Evolutionary conservation across 306 rosid genomes (phyloP).

Genomic region (Vicia villosa): DNA sequence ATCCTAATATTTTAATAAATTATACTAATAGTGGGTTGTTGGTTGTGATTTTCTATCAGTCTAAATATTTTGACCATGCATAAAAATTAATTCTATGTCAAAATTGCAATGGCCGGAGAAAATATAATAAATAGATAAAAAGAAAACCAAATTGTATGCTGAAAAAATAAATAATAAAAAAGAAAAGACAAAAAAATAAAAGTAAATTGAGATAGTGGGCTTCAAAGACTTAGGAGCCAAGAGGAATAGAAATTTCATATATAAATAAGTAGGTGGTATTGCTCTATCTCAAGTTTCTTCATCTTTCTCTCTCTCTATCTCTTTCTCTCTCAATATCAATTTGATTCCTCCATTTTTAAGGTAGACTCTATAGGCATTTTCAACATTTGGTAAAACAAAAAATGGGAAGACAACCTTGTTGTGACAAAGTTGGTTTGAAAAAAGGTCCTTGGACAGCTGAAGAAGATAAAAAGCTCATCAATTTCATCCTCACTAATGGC

Average conservation of each 20-base stretch:
- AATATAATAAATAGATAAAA: not conserved
- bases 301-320: constrained; percentile 18
- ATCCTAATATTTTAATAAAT: no score
- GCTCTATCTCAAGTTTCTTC: constrained; percentile 31
- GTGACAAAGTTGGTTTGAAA: constrained; percentile 98
- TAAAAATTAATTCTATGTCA: not conserved
- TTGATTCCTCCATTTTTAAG: constrained; percentile 22
- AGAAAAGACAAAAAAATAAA: not conserved
- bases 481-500: constrained; percentile 80
- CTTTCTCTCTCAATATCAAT: constrained; percentile 10
- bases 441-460: constrained; percentile 91
- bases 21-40: no score
- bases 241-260: constrained; percentile 22
- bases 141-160: no score
- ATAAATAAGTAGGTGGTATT: constrained; percentile 59
- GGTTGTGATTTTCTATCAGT: no score
- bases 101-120: not conserved
- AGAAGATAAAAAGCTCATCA: constrained; percentile 90
- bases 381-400: not conserved
- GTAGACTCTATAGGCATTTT: constrained; percentile 26
- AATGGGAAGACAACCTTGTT: constrained; percentile 99
- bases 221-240: constrained; percentile 29
- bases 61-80: no score
- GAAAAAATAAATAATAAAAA: not conserved
- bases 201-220: constrained; percentile 30